Conservation (phyloP, 2,329 filamentous ascomycete genomes). For the Penicillium sp. region DNA sequence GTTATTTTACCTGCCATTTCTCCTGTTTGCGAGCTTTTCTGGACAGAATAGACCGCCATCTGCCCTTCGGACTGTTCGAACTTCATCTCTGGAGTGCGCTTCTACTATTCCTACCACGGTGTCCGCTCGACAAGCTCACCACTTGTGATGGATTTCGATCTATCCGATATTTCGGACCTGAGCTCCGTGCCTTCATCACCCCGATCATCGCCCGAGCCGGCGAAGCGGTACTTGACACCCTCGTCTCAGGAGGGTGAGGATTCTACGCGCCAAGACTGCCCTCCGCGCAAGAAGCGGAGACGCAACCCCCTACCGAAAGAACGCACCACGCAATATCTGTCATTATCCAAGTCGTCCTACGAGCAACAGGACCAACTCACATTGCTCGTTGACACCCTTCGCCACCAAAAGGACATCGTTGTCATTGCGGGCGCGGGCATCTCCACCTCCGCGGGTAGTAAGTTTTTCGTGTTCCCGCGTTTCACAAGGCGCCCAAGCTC, state of each 20-base stretch:
- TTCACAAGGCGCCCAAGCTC: slow-evolving; percentile 10
- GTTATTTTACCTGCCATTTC: slow-evolving; percentile 6
- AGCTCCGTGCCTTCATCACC: slow-evolving; percentile 42
- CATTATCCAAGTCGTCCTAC: slow-evolving; percentile 51
- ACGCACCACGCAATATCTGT: slow-evolving; percentile 76
- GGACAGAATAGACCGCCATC: slow-evolving; percentile 2
- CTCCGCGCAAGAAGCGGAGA: slow-evolving; percentile 72
- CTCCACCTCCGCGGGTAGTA: slow-evolving; percentile 89
- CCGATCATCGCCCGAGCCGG: slow-evolving; percentile 31
- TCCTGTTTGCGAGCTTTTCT: slow-evolving; percentile 8
- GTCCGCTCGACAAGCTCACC: not conserved
- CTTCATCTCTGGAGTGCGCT: slow-evolving; percentile 1
- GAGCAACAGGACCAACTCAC: slow-evolving; percentile 62
- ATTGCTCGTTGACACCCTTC: slow-evolving; percentile 67
- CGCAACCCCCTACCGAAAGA: slow-evolving; percentile 59
- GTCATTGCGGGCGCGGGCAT: slow-evolving; percentile 95
- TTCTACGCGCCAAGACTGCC: slow-evolving; percentile 54
- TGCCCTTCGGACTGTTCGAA: not conserved
- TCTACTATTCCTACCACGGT: slow-evolving; percentile 5
- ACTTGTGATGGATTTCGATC: slow-evolving; percentile 24
- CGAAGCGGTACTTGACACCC: slow-evolving; percentile 40
- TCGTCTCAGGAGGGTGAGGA: slow-evolving; percentile 40
- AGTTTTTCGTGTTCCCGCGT: slow-evolving; percentile 36
- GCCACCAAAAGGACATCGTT: slow-evolving; percentile 92
- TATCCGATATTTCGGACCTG: slow-evolving; percentile 39